Conservation (phyloP, 2,329 filamentous ascomycete genomes). For the Teratosphaeria gauchensis region DNA sequence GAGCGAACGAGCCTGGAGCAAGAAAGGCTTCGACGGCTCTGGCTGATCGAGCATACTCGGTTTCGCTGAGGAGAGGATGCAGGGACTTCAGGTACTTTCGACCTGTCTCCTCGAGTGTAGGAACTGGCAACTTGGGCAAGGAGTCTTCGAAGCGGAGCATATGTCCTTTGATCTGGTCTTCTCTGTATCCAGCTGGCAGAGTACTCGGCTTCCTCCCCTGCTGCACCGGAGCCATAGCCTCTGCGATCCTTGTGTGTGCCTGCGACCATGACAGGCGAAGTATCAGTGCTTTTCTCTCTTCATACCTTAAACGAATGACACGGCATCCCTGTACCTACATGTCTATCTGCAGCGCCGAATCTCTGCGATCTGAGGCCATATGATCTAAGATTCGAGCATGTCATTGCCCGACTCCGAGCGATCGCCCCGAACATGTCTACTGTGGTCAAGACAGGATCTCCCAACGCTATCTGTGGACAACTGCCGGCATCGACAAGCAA, state of each 20-base stretch:
- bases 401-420: background rate
- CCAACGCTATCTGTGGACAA: too few species aligned
- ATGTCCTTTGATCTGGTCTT: slow-evolving; percentile 67
- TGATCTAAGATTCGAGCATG: background rate
- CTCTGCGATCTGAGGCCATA: background rate
- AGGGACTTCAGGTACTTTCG: slow-evolving; percentile 72
- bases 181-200: slow-evolving; percentile 59
- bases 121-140: slow-evolving; percentile 69
- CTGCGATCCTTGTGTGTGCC: background rate
- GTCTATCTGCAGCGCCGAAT: background rate
- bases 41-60: slow-evolving; percentile 63
- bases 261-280: background rate
- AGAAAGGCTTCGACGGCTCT: slow-evolving; percentile 83
- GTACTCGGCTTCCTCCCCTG: slow-evolving; percentile 34
- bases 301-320: background rate
- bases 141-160: slow-evolving; percentile 83
- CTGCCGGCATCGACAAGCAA: too few species aligned
- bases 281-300: background rate
- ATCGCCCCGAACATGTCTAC: background rate
- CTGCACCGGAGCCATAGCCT: slow-evolving; percentile 22
- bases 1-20: slow-evolving; percentile 72
- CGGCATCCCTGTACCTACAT: slow-evolving; percentile 9
- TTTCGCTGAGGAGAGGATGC: slow-evolving; percentile 59
- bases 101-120: slow-evolving; percentile 72
- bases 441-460: background rate